Percentiles rank a stretch among this genome's conserved stretches.
phyloP scores from a whole-genome alignment of 306 rosid genomes.

The Pyrus communis region DNA sequence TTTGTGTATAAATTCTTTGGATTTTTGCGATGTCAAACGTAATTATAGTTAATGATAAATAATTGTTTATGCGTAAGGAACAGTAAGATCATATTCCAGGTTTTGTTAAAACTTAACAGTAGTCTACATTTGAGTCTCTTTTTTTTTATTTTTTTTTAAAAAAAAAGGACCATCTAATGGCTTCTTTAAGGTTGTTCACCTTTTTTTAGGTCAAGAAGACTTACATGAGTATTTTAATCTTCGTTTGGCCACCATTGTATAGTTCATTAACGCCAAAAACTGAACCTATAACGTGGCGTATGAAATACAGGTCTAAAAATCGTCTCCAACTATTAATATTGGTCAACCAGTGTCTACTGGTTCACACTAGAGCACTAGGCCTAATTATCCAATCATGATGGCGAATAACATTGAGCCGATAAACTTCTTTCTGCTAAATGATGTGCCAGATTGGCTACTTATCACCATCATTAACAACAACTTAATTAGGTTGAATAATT shows the following conservation, averaged over 20 bases:
- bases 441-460: neutral
- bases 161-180: too few species aligned
- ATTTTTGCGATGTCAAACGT: too few species aligned
- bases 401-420: conserved; percentile 9
- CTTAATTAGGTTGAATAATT: neutral
- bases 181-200: rapidly evolving
- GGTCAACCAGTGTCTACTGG: too few species aligned
- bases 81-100: too few species aligned
- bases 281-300: rapidly evolving
- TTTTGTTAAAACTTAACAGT: neutral
- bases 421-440: neutral
- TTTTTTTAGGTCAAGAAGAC: rapidly evolving
- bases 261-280: rapidly evolving
- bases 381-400: neutral
- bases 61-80: too few species aligned
- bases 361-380: neutral
- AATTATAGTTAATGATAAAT: too few species aligned
- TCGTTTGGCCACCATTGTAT: rapidly evolving
- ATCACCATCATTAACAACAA: neutral
- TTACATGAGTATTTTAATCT: rapidly evolving
- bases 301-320: too few species aligned
- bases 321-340: too few species aligned
- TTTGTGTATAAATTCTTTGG: too few species aligned
- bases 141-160: too few species aligned
- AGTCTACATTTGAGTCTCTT: neutral